phyloP scores from a whole-genome alignment of 768 basidiomycete genomes.

The Heimioporus sp. region DNA sequence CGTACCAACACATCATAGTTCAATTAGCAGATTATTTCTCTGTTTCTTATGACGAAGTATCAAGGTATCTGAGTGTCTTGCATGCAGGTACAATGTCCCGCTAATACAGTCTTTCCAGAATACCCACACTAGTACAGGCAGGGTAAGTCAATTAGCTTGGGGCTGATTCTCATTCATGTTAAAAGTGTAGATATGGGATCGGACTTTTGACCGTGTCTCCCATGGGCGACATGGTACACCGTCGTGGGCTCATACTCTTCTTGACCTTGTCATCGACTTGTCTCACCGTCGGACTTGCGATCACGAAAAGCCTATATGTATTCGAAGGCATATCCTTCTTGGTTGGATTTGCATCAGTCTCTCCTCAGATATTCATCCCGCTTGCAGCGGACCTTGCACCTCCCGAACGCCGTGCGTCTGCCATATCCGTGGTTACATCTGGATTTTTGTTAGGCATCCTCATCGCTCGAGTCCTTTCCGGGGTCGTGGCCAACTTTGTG shows the following conservation, averaged over 20 bases:
- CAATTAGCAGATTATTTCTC: conserved; percentile 37
- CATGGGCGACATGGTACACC: conserved; percentile 75
- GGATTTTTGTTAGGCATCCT: conserved; percentile 71
- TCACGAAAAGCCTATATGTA: conserved; percentile 52
- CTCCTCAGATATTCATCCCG: conserved; percentile 69
- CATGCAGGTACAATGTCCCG: background rate
- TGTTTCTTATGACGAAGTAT: conserved; percentile 32
- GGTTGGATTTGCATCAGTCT: conserved; percentile 62
- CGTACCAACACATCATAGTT: conserved; percentile 8
- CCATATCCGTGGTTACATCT: conserved; percentile 69
- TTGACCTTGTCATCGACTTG: conserved; percentile 52
- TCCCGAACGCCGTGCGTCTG: conserved; percentile 62
- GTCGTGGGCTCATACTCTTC: conserved; percentile 65
- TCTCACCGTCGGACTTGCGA: conserved; percentile 68
- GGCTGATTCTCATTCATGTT: background rate
- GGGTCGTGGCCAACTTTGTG: conserved; percentile 66
- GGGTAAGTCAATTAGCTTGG: conserved; percentile 41
- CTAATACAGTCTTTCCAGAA: conserved; percentile 32
- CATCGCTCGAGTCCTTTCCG: conserved; percentile 67
- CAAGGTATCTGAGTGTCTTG: conserved; percentile 15
- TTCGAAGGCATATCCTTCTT: conserved; percentile 70
- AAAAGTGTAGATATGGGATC: conserved; percentile 51
- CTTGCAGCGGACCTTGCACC: conserved; percentile 79
- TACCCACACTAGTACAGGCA: conserved; percentile 63
- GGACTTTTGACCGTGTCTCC: conserved; percentile 75